A percentile compares a stretch with the other conserved stretches of the same genome.
These are phyloP conservation scores for Leccinum glutinopallens DNA, from an alignment of 1,284 basidiomycete species.

Conservation along the genomic window DNA sequence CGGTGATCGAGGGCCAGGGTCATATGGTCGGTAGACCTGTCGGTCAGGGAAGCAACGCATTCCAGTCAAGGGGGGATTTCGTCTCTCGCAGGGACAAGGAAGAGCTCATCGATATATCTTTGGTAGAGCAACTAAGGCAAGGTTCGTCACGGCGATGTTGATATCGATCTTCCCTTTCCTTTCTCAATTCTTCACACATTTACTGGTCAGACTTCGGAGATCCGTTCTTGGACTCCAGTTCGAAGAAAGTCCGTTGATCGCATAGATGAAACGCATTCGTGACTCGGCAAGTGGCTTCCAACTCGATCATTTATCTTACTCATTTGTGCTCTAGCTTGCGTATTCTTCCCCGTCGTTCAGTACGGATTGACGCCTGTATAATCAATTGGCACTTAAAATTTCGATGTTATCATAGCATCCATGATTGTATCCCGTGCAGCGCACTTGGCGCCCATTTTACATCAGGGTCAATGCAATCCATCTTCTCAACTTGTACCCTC, in stretches of 20 bases:
- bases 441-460: background rate
- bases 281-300: constrained; percentile 4
- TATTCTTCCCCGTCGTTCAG: background rate
- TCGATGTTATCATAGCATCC: constrained; percentile 6
- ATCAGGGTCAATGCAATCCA: background rate
- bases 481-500: background rate
- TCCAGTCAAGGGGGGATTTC: constrained; percentile 33
- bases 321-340: constrained; percentile 23
- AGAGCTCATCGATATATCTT: constrained; percentile 42
- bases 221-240: constrained; percentile 43
- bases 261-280: background rate
- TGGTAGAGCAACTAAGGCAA: constrained; percentile 43
- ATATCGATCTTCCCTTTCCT: background rate
- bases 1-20: constrained; percentile 28
- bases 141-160: constrained; percentile 31
- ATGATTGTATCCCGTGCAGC: constrained; percentile 11
- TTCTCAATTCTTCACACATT: constrained; percentile 8
- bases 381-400: constrained; percentile 1
- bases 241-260: constrained; percentile 26
- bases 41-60: constrained; percentile 26
- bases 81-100: constrained; percentile 39
- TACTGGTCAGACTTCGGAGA: constrained; percentile 45
- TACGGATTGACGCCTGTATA: background rate
- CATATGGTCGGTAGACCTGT: constrained; percentile 19
- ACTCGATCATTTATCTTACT: constrained; percentile 16